Evolutionary conservation across 2,329 filamentous ascomycete species (phyloP), one percentile per base, ranked within the genome.

Genomic region (Neofusicoccum kwambonambiense): DNA sequence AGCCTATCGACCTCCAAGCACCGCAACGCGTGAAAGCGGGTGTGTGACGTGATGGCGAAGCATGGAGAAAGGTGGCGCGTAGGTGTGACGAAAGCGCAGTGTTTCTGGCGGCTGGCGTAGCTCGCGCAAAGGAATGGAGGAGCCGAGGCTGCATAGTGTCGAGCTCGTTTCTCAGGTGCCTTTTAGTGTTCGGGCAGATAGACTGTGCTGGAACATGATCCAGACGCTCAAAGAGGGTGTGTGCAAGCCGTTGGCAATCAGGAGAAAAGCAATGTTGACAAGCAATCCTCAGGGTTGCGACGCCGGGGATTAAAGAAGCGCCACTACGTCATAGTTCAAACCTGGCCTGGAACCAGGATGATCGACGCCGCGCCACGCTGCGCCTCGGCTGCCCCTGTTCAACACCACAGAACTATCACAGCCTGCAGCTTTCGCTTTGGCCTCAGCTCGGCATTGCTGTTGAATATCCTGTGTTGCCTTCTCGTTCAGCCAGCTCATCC

Each of bases 101-200:
- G 57, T n/a, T 47, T 31, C 45, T 61, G 44, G 15, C 41, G 27
- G 12, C 31, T 15, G 56, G 56, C 13, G 57, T 42, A 22, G 57
- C 44, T 13, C 57, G 57, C 11, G 31, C 57, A 41, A 47, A 8
- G n/a, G 31, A 61, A n/a, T 61, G 57, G 31, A 61, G 15, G 12
- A 61, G 42, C 31, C 57, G 42, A 6, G 57, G 57, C 34, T 50
- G 57, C 57, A 61, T 61, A 44, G 17, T 50, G 22, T 3, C n/a
- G 31, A 22, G 39, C 41, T 12, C 9, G 22, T n/a, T 17, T 58
- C 13, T 58, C 22, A 45, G 39, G 19, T 31, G 15, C n/a, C 7
- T 15, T n/a, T 7, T 15, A 17, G 51, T 7, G 17, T 27, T 11
- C 11, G 13, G 5, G 27, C 5, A n/a, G 27, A 19, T 13, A 7